These are phyloP conservation scores for cucumber (Cucumis sativus) DNA, from an alignment of 306 rosid genomes.

Conservation along the genomic window DNA sequence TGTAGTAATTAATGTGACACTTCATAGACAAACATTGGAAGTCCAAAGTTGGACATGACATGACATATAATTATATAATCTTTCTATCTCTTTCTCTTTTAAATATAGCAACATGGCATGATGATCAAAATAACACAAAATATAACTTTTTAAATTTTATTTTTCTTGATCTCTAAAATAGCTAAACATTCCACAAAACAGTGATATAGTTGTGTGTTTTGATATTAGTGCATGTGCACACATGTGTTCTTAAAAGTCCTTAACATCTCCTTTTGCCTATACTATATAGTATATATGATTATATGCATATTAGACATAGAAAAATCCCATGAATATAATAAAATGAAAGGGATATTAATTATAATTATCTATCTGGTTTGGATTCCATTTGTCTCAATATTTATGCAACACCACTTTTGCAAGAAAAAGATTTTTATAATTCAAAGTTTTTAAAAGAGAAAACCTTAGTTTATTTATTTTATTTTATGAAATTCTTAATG, in stretches of 20 bases:
- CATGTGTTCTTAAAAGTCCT: neutral
- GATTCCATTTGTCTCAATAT: neutral
- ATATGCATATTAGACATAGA: neutral
- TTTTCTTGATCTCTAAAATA: neutral
- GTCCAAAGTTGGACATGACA: neutral
- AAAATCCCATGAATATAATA: too few relatives aligned
- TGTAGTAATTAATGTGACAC: too few relatives aligned
- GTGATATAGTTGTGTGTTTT: neutral
- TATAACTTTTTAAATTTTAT: too few relatives aligned
- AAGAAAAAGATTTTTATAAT: neutral
- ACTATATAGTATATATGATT: neutral
- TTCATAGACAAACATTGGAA: too few relatives aligned
- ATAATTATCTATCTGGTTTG: neutral
- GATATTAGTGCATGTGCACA: neutral
- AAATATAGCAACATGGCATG: neutral
- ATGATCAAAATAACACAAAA: neutral
- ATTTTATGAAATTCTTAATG: too few relatives aligned
- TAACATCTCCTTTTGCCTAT: neutral
- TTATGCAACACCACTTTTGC: neutral
- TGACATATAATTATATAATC: neutral
- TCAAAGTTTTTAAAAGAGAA: neutral
- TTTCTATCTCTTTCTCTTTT: neutral
- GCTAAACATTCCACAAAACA: constrained; percentile 1
- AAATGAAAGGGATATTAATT: too few relatives aligned
- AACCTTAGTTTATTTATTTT: too few relatives aligned